Base-by-base conservation (phyloP, 306 rosid species). In the Ormosia semicastrata region DNA sequence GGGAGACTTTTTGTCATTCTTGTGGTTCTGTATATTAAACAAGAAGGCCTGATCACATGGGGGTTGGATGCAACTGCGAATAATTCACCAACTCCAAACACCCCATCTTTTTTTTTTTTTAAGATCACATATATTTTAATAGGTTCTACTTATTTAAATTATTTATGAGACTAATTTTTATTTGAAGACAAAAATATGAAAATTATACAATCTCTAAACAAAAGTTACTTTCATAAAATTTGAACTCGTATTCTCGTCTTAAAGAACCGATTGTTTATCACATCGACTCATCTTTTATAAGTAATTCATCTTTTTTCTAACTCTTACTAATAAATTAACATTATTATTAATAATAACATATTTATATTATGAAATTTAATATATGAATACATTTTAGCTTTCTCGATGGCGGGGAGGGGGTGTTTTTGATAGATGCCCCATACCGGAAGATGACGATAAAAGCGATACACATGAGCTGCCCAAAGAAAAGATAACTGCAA, bases 41-140 rank as follows among this genome's bases (percentile, higher is more conserved):
- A 43, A 58, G 4, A 60, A 59, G 56, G 13, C 58, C 80, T 89
- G 24, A 24, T 24, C 97, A 90, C 95, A 94, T 92, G 95, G 89
- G 85, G 40, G 82, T 79, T 76, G 79, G 85, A 87, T 40, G 86
- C 73, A 72, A 50, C 50, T 17, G 40, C 47, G 85, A 87, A 90
- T 85, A 88, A 83, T 91, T 88, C 91, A 87, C 77, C 92, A 80
- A 88, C 83, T 84, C 80, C 84, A 84, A 86, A 72, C 75, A 43
- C 56, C 76, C 78, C 70, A 34, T 72, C 75, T 78, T 83, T 53
- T 78, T 40, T 64, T 24, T 24, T 24, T 24, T 24, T 24, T 24
- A 0, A 24, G 24, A 1, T 24, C 24, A 24, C 1, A 24, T 0
- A 24, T 24, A 24, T 24, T 24, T 24, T 24, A 24, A 24, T 24